Evolutionary conservation across 108 stramenopile species (phyloP).

Genomic region (Cyclotella choctawhatcheeana): DNA sequence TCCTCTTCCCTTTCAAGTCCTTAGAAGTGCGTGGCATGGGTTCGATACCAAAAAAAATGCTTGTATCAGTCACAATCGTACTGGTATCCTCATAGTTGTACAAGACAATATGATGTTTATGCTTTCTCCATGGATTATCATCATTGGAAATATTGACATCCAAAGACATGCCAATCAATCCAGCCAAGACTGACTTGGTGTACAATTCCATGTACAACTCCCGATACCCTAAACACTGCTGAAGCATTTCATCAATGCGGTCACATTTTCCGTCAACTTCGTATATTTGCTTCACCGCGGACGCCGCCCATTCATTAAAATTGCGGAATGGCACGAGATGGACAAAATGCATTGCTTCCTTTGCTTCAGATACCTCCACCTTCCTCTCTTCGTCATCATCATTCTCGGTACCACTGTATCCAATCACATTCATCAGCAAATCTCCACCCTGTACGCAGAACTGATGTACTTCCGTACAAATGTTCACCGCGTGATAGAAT

Average conservation of each 20-base stretch:
- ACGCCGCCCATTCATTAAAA: slow-evolving; percentile 40
- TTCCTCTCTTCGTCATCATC: slow-evolving; percentile 7
- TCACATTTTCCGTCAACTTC: slow-evolving; percentile 26
- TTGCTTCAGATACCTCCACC: not conserved
- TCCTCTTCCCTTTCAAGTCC: slow-evolving; percentile 16
- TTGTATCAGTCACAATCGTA: slow-evolving; percentile 20
- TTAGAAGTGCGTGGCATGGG: slow-evolving; percentile 21
- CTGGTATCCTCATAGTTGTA: slow-evolving; percentile 36
- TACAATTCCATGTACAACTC: slow-evolving; percentile 46
- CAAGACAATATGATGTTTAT: slow-evolving; percentile 36
- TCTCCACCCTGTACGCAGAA: slow-evolving; percentile 47
- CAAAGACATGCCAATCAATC: slow-evolving; percentile 26
- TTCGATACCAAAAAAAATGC: slow-evolving; percentile 20
- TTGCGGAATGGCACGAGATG: slow-evolving; percentile 40
- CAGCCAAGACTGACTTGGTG: slow-evolving; percentile 31
- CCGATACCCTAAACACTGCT: slow-evolving; percentile 38
- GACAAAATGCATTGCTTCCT: slow-evolving; percentile 17
- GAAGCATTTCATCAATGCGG: slow-evolving; percentile 23
- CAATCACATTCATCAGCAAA: slow-evolving; percentile 26
- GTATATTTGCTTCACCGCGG: slow-evolving; percentile 41
- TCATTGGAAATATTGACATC: slow-evolving; percentile 3
- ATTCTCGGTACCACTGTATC: slow-evolving; percentile 10
- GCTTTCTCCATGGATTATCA: slow-evolving; percentile 7
- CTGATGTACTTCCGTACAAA: slow-evolving; percentile 29
- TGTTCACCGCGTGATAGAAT: slow-evolving; percentile 8